phyloP scores from a whole-genome alignment of 192 early-diverging fungal genomes.

The Coemansia sp. region DNA sequence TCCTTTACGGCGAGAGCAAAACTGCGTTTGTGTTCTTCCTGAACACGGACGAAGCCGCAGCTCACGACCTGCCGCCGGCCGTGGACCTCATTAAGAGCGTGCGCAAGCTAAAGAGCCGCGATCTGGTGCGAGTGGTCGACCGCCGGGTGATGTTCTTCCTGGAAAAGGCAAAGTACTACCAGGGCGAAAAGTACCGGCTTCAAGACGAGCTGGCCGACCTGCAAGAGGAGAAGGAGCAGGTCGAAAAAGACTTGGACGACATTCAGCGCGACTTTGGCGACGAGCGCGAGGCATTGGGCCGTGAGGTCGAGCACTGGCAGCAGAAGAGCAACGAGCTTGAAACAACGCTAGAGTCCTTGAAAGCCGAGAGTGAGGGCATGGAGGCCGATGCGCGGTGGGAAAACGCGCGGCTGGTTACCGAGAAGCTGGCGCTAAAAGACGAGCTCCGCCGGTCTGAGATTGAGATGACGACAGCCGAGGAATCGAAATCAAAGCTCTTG shows the following conservation, averaged over 20 bases:
- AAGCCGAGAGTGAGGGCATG: conserved; percentile 20
- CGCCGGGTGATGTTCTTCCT: conserved; percentile 48
- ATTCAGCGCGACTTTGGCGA: conserved; percentile 47
- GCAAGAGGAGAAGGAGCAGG: conserved; percentile 37
- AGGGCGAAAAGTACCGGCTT: conserved; percentile 47
- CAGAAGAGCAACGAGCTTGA: conserved; percentile 31
- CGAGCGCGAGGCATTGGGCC: conserved; percentile 36
- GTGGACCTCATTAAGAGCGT: conserved; percentile 26
- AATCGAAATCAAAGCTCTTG: conserved; percentile 27
- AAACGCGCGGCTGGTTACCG: conserved; percentile 40
- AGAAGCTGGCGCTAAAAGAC: conserved; percentile 44
- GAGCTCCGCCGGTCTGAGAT: conserved; percentile 46
- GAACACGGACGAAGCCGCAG: conserved; percentile 20
- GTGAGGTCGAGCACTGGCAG: conserved; percentile 49
- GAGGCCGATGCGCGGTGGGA: conserved; percentile 47
- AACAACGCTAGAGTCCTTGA: conserved; percentile 17
- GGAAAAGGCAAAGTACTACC: conserved; percentile 53
- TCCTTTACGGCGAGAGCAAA: conserved; percentile 45
- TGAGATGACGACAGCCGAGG: conserved; percentile 40
- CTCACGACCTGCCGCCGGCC: conserved; percentile 9
- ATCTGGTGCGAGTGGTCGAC: conserved; percentile 30
- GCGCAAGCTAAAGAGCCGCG: conserved; percentile 43
- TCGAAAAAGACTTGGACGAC: conserved; percentile 48
- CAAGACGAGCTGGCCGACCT: conserved; percentile 37
- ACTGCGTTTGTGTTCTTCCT: conserved; percentile 43